A percentile compares a stretch with the other conserved stretches of the same genome.
phyloP scores from a whole-genome alignment of 2,329 filamentous ascomycete genomes.

The Trichoderma asperellum region DNA sequence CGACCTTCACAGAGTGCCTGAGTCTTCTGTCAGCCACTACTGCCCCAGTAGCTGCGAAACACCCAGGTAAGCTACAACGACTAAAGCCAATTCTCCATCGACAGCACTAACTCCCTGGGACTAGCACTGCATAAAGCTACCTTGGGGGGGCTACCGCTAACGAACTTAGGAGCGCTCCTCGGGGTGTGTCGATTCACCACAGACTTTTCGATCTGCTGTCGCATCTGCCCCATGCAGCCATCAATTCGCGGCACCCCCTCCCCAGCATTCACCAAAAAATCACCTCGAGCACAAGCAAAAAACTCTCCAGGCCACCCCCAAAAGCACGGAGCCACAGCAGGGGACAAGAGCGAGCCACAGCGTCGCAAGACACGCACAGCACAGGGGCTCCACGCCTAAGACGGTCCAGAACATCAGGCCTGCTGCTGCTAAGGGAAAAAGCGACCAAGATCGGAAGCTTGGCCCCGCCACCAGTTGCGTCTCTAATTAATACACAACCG shows the following conservation, averaged over 20 bases:
- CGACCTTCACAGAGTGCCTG: slow-evolving; percentile 13
- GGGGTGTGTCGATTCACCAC: slow-evolving; percentile 31
- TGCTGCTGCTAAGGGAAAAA: slow-evolving; percentile 24
- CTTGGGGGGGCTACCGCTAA: neutral
- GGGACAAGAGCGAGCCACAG: slow-evolving; percentile 28
- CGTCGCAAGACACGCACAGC: slow-evolving; percentile 26
- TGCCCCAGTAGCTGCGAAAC: slow-evolving; percentile 3
- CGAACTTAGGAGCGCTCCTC: slow-evolving; percentile 22
- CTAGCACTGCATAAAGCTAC: slow-evolving; percentile 21
- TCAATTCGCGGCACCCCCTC: slow-evolving; percentile 23
- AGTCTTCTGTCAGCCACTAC: slow-evolving; percentile 16
- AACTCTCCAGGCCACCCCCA: slow-evolving; percentile 19
- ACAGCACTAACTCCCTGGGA: slow-evolving; percentile 13
- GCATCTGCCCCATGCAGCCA: slow-evolving; percentile 28
- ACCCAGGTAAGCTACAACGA: neutral
- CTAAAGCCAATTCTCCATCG: slow-evolving; percentile 21
- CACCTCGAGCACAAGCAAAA: slow-evolving; percentile 7
- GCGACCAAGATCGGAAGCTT: slow-evolving; percentile 27
- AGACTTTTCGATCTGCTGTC: slow-evolving; percentile 29
- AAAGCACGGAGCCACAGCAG: slow-evolving; percentile 29
- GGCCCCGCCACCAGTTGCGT: slow-evolving; percentile 27
- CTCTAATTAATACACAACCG: slow-evolving; percentile 30
- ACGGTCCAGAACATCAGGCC: slow-evolving; percentile 28
- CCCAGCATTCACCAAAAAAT: slow-evolving; percentile 2
- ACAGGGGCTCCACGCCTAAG: slow-evolving; percentile 29